Percentiles rank a stretch among this genome's conserved stretches.
Evolutionary conservation across 306 rosid species (phyloP).

Genomic region (Prunus mume): DNA sequence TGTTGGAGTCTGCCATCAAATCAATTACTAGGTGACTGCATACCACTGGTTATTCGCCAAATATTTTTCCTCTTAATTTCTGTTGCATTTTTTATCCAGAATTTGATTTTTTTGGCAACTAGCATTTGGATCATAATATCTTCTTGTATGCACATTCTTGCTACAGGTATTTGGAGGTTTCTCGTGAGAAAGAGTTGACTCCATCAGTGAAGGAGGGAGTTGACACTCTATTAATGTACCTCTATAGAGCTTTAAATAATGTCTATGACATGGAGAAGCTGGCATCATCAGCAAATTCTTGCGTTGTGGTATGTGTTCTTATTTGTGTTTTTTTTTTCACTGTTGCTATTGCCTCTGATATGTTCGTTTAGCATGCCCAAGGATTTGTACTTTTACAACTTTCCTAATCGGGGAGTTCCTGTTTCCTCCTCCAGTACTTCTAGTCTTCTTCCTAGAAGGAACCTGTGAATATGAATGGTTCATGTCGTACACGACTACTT

Average conservation of each 20-base stretch:
- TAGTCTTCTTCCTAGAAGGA: constrained; percentile 2
- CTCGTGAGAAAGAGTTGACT: constrained; percentile 54
- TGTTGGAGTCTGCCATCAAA: constrained; percentile 87
- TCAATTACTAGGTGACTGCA: constrained; percentile 68
- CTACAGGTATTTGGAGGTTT: constrained; percentile 80
- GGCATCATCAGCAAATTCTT: constrained; percentile 83
- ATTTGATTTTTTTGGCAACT: constrained; percentile 2
- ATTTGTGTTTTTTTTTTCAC: constrained; percentile 4
- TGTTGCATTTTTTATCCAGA: constrained; percentile 6
- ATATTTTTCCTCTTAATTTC: constrained; percentile 1
- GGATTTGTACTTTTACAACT: constrained; percentile 11
- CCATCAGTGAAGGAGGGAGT: constrained; percentile 80
- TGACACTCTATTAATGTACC: constrained; percentile 87
- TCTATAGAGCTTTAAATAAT: constrained; percentile 81
- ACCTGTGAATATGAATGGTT: constrained; percentile 3
- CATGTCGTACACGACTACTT: background rate
- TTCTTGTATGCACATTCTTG: constrained; percentile 18
- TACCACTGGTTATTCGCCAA: constrained; percentile 20
- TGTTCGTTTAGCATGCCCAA: constrained; percentile 3
- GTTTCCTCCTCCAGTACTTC: background rate
- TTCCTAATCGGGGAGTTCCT: constrained; percentile 6
- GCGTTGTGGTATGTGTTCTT: constrained; percentile 74
- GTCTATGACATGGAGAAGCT: constrained; percentile 82
- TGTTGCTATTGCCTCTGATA: background rate
- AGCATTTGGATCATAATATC: background rate